Evolutionary conservation across 2,329 filamentous ascomycete species (phyloP), one percentile per base, ranked within the genome.

Genomic region (Trichophyton mentagrophytes): DNA sequence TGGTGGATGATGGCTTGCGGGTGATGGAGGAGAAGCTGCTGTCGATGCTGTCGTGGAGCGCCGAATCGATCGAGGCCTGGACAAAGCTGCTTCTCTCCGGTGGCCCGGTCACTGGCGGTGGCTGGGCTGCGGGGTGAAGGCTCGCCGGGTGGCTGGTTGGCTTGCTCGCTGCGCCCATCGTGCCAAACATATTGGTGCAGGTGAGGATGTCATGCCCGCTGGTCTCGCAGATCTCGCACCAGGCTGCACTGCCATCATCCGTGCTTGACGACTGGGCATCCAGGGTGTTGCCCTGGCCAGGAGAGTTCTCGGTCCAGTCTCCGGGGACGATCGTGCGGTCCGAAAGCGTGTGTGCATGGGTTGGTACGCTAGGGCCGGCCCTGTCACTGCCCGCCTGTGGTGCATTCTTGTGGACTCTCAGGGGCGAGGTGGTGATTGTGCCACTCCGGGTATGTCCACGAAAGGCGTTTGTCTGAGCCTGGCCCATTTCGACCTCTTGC

Each of bases 161-260:
- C 40, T 59, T 33, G 60, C 59, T 53, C 13, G 36, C 44, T 17
- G 36, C 44, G 7, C 65, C 30, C 27, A 25, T 64, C 44, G 67
- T 71, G 63, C 81, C 85, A 72, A 89, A 92, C 85, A 96, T 93
- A 72, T 90, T 92, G 59, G 88, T 90, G 79, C 92, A 97, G 22
- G 89, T 95, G 61, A 97, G 79, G 63, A 97, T 96, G 68, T 97
- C 92, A 70, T 97, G 92, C 15, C 92, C 91, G 55, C 84, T 82
- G 38, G 88, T 89, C 76, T 96, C 91, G 76, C 92, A 97, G 64
- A 97, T 93, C 75, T 97, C 93, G 74, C 92, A 97, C 88, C 89
- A 95, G 64, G 91, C 80, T 15, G 80, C 83, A 71, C 84, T 88
- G 67, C 80, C 85, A 70, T 90, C 88, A 44, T 87, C 89, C 22